Base-by-base conservation (phyloP, 1,284 basidiomycete genomes). In the Ceratobasidium sp. region DNA sequence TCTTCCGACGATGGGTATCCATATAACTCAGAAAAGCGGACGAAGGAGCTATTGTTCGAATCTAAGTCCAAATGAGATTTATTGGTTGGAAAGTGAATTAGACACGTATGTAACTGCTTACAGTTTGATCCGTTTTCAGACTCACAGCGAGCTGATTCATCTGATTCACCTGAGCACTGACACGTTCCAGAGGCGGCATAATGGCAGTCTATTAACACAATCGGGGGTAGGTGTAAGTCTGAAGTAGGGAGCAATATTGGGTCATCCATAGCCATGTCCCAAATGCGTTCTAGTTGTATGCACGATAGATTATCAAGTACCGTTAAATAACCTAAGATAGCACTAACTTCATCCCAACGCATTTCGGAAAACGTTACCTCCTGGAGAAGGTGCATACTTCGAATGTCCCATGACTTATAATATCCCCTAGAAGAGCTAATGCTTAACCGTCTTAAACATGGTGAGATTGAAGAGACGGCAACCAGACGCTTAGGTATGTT, bases 1-100 rank as follows among this genome's bases (percentile, higher is more conserved):
- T 68, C 66, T 17, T 68, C 66, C 20, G 66, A 68, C 2, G 66
- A 40, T 6, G 66, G 66, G 48, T n/a, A 54, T 17, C 4, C 38
- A 64, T 5, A 1, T 20, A 20, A 23, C 15, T 23, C 3, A 20
- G 38, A 33, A 38, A 4, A 20, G 28, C 61, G 33, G 3, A 20
- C 20, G 13, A 42, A 64, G 7, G 61, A 42, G 38, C 28, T n/a
- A 12, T 23, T 44, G 5, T 64, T 40, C 13, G 61, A 44, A 33
- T 44, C 61, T 64, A n/a, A 17, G 15, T 20, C n/a, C 6, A n/a
- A 64, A 44, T 33, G 20, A 28, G 40, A 28, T 38, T 61, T 9
- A 17, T 28, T 7, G 52, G 20, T 54, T 54, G n/a, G n/a, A 5
- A 7, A 23, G 5, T 23, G 52, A 5, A 5, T 20, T 23, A 5